Evolutionary conservation across 176 grass and related monocot genomes (phyloP), one percentile per base, ranked within the genome.

Genomic region (Eragrostis curvula): DNA sequence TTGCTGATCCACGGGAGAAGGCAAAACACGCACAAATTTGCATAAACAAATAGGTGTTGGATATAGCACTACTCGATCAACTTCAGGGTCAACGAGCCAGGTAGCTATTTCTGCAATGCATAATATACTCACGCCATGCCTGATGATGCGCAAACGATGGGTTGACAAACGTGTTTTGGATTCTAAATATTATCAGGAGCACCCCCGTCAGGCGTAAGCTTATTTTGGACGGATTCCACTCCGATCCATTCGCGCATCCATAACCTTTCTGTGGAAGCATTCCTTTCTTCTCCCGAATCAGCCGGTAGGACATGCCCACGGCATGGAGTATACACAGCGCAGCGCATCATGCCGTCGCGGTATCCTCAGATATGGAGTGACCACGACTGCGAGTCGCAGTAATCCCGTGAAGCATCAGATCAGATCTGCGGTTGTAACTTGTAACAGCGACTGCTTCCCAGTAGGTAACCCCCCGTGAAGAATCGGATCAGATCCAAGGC

Each of bases 151-250:
- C 56, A 39, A 66, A 57, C 46, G 67, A 57, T 67, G 74, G 48
- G 67, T 67, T 67, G 67, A 88, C 67, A 59, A 72, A 50, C 80
- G 21, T 69, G 59, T 36, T 76, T 14, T 70, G 55, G 55, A 17
- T 74, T 81, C 8, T 50, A 82, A 59, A 82, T 49, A 64, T 56
- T 21, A 36, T 36, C 32, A 14, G 3, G 47, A 25, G 46, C n/a
- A n/a, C n/a, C 32, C 9, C 8, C 30, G 17, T 59, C n/a, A 71
- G 24, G 17, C 36, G 36, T 65, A 30, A 85, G 30, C 68, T 48
- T 41, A 2, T 58, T 70, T 42, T 17, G 46, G 30, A 30, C 13
- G 56, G 63, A 52, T 70, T 76, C 71, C 71, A 82, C 66, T 53
- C 71, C 32, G 32, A 36, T 36, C 2, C 73, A 79, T 73, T 25